A percentile compares a stretch with the other conserved stretches of the same genome.
phyloP scores from a whole-genome alignment of 306 rosid species.

The Cyclanthera cordifolia region DNA sequence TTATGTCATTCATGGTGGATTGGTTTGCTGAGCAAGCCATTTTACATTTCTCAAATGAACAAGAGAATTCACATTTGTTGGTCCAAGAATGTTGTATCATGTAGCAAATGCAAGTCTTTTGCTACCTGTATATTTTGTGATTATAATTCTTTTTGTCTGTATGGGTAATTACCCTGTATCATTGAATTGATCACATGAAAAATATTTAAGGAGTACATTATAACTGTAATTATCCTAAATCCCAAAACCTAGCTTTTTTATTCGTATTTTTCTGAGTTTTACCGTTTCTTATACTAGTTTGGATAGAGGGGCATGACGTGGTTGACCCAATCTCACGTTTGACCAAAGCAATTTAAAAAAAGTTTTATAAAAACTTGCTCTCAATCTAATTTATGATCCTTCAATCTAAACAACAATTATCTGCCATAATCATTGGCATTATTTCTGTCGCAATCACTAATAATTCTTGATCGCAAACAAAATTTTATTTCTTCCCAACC shows the following conservation, averaged over 20 bases:
- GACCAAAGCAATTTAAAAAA: too few relatives aligned
- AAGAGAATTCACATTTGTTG: neutral
- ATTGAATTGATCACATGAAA: neutral
- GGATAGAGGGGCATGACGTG: too few relatives aligned
- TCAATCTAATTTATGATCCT: too few relatives aligned
- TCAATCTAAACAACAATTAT: too few relatives aligned
- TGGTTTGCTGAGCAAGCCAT: neutral
- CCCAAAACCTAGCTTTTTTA: too few relatives aligned
- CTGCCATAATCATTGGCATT: too few relatives aligned
- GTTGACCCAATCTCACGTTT: too few relatives aligned
- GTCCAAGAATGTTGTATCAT: neutral
- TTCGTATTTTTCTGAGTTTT: neutral
- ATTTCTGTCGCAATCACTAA: too few relatives aligned
- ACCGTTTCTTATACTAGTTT: neutral
- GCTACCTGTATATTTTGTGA: neutral
- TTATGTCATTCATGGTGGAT: neutral
- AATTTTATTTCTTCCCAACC: too few relatives aligned
- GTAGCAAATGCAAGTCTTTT: neutral
- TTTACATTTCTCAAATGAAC: conserved; percentile 1
- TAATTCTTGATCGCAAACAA: too few relatives aligned
- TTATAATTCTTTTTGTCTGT: neutral
- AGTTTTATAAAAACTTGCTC: too few relatives aligned
- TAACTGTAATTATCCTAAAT: neutral
- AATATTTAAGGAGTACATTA: neutral
- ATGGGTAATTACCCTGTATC: neutral